phyloP scores from a whole-genome alignment of 2,329 filamentous ascomycete genomes.

The Penicillium sp. region DNA sequence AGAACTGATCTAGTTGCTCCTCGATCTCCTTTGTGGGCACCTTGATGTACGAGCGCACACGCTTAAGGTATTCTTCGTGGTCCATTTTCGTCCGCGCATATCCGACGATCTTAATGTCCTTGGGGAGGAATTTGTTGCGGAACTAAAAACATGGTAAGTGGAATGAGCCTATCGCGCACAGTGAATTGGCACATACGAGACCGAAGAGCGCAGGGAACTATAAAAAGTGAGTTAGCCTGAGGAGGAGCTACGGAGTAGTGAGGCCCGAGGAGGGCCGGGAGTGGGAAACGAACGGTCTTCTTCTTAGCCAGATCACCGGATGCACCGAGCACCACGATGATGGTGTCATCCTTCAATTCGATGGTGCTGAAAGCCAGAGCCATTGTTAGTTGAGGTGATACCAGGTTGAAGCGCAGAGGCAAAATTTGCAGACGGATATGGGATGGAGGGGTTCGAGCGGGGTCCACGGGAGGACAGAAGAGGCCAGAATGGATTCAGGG shows the following conservation, averaged over 20 bases:
- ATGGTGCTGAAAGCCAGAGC: constrained; percentile 65
- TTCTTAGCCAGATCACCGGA: constrained; percentile 99
- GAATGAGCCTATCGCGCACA: not conserved
- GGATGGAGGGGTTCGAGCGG: constrained; percentile 24
- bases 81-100: constrained; percentile 99
- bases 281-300: constrained; percentile 77
- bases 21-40: constrained; percentile 96
- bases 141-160: constrained; percentile 61
- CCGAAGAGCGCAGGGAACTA: constrained; percentile 97
- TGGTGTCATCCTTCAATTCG: constrained; percentile 98
- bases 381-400: constrained; percentile 38
- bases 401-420: constrained; percentile 1
- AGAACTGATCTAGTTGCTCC: constrained; percentile 91
- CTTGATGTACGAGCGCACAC: constrained; percentile 98
- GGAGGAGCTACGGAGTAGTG: constrained; percentile 2
- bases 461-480: constrained; percentile 2
- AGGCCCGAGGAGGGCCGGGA: not conserved
- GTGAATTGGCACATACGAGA: constrained; percentile 69
- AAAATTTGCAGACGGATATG: constrained; percentile 21
- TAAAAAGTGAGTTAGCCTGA: constrained; percentile 44
- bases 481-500: not conserved
- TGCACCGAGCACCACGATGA: constrained; percentile 93
- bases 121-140: constrained; percentile 96
- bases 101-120: constrained; percentile 94
- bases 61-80: constrained; percentile 89